Conservation (phyloP, 768 basidiomycete genomes). For the Xerocomellus amylosporus region DNA sequence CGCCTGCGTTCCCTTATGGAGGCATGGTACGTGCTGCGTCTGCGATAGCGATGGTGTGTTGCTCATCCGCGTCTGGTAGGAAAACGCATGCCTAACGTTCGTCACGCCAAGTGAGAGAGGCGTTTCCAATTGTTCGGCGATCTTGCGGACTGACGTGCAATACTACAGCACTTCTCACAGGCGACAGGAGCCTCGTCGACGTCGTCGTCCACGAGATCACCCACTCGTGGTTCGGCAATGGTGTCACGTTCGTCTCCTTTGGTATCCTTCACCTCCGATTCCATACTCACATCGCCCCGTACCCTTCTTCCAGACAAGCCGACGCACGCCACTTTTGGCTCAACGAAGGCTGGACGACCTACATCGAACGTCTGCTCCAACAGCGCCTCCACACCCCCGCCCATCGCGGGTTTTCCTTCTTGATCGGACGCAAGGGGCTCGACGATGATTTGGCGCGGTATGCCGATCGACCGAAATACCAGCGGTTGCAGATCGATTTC, state of each 20-base stretch:
- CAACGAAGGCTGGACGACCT: conserved; percentile 93
- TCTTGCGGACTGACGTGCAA: not conserved
- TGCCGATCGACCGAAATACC: conserved; percentile 60
- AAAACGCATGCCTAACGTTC: conserved; percentile 86
- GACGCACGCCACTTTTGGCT: conserved; percentile 82
- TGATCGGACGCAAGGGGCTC: conserved; percentile 72
- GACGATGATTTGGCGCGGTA: conserved; percentile 64
- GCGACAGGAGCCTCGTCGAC: conserved; percentile 83
- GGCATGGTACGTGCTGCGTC: conserved; percentile 57
- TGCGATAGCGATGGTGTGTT: not conserved
- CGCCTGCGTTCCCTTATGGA: conserved; percentile 89
- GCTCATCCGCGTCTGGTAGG: conserved; percentile 41
- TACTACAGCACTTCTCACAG: conserved; percentile 66
- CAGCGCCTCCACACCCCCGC: conserved; percentile 67
- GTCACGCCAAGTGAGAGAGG: conserved; percentile 72
- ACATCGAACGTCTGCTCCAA: conserved; percentile 80
- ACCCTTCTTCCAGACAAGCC: conserved; percentile 45
- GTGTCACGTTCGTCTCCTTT: conserved; percentile 56
- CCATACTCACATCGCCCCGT: not conserved
- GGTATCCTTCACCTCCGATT: not conserved
- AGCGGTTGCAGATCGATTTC: conserved; percentile 74
- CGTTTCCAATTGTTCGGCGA: not conserved
- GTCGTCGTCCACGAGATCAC: conserved; percentile 87
- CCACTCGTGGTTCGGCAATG: conserved; percentile 89
- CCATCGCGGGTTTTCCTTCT: conserved; percentile 75